These are phyloP conservation scores for Talaromyces ruber DNA, from an alignment of 495 filamentous ascomycete genomes.

Conservation along the genomic window DNA sequence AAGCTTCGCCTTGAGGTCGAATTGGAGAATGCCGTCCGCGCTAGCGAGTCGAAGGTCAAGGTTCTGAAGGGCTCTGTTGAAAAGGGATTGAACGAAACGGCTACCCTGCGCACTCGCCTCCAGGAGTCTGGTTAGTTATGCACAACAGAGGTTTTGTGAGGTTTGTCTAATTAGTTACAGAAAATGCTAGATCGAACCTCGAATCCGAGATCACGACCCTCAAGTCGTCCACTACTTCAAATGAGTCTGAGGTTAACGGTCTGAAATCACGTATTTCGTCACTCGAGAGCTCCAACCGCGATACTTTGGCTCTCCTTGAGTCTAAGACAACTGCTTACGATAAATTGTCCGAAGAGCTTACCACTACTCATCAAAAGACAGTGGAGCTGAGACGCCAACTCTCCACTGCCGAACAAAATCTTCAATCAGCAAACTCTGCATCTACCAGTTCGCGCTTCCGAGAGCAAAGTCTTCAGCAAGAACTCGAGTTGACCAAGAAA, in stretches of 20 bases:
- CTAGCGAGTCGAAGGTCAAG: constrained; percentile 69
- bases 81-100: constrained; percentile 70
- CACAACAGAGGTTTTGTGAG: neutral
- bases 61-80: constrained; percentile 71
- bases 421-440: constrained; percentile 70
- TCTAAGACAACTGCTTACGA: constrained; percentile 85
- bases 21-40: constrained; percentile 77
- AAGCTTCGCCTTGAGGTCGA: constrained; percentile 87
- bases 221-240: constrained; percentile 66
- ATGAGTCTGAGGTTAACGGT: constrained; percentile 65
- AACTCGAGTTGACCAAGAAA: constrained; percentile 74
- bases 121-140: constrained; percentile 62
- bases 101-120: constrained; percentile 68
- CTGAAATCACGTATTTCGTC: constrained; percentile 72
- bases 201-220: constrained; percentile 76
- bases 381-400: constrained; percentile 74
- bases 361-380: constrained; percentile 78
- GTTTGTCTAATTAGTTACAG: constrained; percentile 28
- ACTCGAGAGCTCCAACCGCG: constrained; percentile 84
- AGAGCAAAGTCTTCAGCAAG: constrained; percentile 80
- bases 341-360: constrained; percentile 73
- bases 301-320: constrained; percentile 79
- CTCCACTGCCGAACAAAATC: constrained; percentile 66
- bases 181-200: constrained; percentile 54
- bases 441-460: constrained; percentile 73